phyloP scores from a whole-genome alignment of 2,329 filamentous ascomycete species.

The Cladosporium sp. region DNA sequence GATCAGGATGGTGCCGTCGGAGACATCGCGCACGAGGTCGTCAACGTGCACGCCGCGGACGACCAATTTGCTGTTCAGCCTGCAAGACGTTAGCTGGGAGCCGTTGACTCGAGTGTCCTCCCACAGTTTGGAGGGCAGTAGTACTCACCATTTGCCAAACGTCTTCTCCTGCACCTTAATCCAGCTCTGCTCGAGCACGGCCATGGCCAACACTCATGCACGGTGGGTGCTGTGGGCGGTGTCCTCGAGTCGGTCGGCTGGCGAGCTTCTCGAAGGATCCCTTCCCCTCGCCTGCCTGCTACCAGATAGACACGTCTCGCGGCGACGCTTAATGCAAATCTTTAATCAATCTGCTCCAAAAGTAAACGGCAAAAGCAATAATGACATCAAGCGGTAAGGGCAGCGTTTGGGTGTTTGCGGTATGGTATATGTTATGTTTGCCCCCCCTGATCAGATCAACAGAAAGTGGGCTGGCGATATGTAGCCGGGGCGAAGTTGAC shows the following conservation, averaged over 20 bases:
- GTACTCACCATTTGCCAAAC: constrained; percentile 87
- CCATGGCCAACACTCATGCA: constrained; percentile 25
- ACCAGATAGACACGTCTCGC: not conserved
- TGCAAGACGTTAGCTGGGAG: constrained; percentile 18
- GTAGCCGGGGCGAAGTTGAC: constrained; percentile 6
- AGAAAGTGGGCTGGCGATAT: constrained; percentile 12
- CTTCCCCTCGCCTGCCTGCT: not conserved
- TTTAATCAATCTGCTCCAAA: not conserved
- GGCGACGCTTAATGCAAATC: not conserved
- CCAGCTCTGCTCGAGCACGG: constrained; percentile 62
- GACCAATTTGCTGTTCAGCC: constrained; percentile 95
- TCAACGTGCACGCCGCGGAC: constrained; percentile 75
- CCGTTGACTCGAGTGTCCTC: not conserved
- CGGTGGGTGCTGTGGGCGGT: not conserved
- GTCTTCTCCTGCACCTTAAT: constrained; percentile 93
- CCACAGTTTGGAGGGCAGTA: not conserved
- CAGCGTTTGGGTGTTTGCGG: not conserved
- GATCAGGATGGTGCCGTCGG: constrained; percentile 92
- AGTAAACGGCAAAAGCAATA: not conserved
- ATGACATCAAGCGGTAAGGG: constrained; percentile 6
- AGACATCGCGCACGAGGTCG: constrained; percentile 84
- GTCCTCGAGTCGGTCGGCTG: not conserved
- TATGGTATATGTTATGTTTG: not conserved
- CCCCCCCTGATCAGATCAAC: constrained; percentile 9
- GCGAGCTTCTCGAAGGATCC: not conserved